Percentiles rank a stretch among this genome's conserved stretches.
Evolutionary conservation across 805 yeast species (phyloP).

Genomic region (Monosporozyma unispora): DNA sequence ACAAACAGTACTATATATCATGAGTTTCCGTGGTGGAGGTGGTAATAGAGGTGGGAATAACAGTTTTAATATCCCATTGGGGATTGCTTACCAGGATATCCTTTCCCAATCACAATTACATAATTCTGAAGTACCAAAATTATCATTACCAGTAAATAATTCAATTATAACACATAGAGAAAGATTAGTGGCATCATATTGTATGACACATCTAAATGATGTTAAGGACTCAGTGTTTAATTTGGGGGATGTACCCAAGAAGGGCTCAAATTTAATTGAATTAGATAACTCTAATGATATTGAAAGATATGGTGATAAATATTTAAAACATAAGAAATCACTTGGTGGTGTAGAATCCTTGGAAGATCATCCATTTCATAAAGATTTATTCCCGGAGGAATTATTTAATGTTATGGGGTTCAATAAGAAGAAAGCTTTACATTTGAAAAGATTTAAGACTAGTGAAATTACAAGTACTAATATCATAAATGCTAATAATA

Average conservation of each 20-base stretch:
- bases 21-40: slow-evolving; percentile 41
- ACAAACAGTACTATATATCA: slow-evolving; percentile 21
- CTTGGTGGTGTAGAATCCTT: background rate
- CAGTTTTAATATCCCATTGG: slow-evolving; percentile 47
- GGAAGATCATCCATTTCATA: slow-evolving; percentile 67
- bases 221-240: slow-evolving; percentile 58
- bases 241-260: slow-evolving; percentile 41
- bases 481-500: slow-evolving; percentile 17
- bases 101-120: slow-evolving; percentile 22
- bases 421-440: slow-evolving; percentile 42
- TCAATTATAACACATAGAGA: slow-evolving; percentile 41
- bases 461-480: background rate
- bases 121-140: slow-evolving; percentile 26
- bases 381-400: slow-evolving; percentile 70
- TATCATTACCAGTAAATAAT: slow-evolving; percentile 58
- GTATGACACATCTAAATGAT: slow-evolving; percentile 40
- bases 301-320: slow-evolving; percentile 73
- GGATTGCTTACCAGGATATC: slow-evolving; percentile 59
- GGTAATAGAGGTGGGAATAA: slow-evolving; percentile 23
- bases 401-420: slow-evolving; percentile 64
- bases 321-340: slow-evolving; percentile 57
- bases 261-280: slow-evolving; percentile 27
- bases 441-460: slow-evolving; percentile 29
- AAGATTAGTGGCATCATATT: slow-evolving; percentile 43
- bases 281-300: slow-evolving; percentile 50